Base-by-base conservation (phyloP, 768 basidiomycete species). In the Pleurotus djamor region DNA sequence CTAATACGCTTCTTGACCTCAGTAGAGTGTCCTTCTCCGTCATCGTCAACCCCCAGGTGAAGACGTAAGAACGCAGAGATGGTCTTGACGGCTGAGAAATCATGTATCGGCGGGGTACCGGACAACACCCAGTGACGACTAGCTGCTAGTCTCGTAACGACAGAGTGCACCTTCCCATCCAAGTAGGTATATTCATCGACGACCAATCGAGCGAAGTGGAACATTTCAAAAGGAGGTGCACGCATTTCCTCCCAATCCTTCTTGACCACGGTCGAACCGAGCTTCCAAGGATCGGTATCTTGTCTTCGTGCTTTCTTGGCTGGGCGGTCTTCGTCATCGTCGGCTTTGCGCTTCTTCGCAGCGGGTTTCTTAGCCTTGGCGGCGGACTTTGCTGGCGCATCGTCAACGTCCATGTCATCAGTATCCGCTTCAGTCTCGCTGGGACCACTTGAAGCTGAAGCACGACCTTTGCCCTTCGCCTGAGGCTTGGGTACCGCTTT, bases 161-260 rank as follows among this genome's bases (percentile, higher is more conserved):
- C 79, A 2, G 91, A 80, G 61, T 91, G 89, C 5, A 87, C 80
- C 65, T 90, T 87, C 57, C 91, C 92, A 28, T 88, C 86, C 21
- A 96, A 80, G 67, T 98, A 97, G 1, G 94, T 96, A 71, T 96
- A 98, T 69, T 98, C 95, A 72, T 97, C 96, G 44, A 96, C 87
- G 52, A 98, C 89, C 33, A 91, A 83, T 4, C 95, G 88, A 3
- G 91, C 78, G 69, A 92, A 97, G 67, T 94, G 85, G 84, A 98
- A 97, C 80, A 94, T 89, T 72, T 96, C 93, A 55, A 97, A 74
- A 14, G 94, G 91, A 0, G 95, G 94, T 1, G 87, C 83, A 54
- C 85, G 81, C 86, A 95, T 90, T 66, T 85, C 74, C 5, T 77
- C 87, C 88, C 88, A 96, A 63, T 96, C 86, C 55, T 77, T 79